phyloP scores from a whole-genome alignment of 345 rosid genomes.

The Eucalyptus brandiana region DNA sequence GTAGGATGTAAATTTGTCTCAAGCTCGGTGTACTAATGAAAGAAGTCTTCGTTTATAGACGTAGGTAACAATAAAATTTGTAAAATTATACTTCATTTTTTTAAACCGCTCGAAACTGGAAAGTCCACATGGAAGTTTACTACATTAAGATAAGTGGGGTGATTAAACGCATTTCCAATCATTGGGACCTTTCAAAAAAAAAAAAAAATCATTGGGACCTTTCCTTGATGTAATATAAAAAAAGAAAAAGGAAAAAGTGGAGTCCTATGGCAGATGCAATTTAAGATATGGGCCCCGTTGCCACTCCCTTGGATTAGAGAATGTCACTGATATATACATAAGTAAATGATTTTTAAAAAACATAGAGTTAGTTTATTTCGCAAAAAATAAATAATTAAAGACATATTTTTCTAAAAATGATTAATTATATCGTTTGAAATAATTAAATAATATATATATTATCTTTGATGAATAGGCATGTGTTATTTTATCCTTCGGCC shows the following conservation, averaged over 20 bases:
- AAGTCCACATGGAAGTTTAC: neutral
- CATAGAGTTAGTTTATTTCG: neutral
- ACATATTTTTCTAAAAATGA: neutral
- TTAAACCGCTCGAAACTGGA: neutral
- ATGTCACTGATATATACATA: neutral
- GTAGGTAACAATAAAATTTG: neutral
- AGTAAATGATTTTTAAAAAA: neutral
- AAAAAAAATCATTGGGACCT: neutral
- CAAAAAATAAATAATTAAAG: accelerated
- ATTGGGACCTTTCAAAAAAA: neutral
- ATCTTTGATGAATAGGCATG: neutral
- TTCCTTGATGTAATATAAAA: neutral
- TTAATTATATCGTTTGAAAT: accelerated
- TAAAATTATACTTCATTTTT: neutral
- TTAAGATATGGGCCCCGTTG: neutral
- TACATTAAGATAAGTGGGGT: neutral
- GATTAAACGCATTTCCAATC: neutral
- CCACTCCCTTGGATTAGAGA: neutral
- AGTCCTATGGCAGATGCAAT: neutral
- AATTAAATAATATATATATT: neutral
- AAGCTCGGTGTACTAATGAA: neutral
- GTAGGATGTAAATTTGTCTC: neutral
- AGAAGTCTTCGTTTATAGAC: neutral
- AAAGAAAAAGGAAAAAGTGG: neutral
- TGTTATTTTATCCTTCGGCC: neutral